These are phyloP conservation scores for Botrytis aclada DNA, from an alignment of 2,329 filamentous ascomycete genomes.

Conservation along the genomic window DNA sequence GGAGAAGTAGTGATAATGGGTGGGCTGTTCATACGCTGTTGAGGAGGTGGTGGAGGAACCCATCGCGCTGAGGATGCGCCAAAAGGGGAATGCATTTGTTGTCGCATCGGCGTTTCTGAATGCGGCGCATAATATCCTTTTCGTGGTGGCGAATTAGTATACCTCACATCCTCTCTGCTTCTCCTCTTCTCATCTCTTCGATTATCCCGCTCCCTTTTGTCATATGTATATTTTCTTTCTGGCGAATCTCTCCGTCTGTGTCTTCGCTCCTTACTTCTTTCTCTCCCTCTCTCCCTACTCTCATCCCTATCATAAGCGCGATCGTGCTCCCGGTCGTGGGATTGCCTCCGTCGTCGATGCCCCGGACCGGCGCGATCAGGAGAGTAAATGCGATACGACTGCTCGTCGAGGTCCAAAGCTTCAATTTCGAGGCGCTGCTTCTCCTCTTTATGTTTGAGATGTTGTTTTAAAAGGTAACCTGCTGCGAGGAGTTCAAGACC, in stretches of 20 bases:
- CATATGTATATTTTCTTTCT: slow-evolving; percentile 9
- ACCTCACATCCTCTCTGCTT: slow-evolving; percentile 13
- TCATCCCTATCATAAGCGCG: background rate
- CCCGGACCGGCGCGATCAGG: slow-evolving; percentile 14
- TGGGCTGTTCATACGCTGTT: slow-evolving; percentile 7
- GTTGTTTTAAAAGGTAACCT: slow-evolving; percentile 35
- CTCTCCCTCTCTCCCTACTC: background rate
- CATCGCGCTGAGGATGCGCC: slow-evolving; percentile 1
- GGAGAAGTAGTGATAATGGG: slow-evolving; percentile 1
- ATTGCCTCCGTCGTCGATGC: slow-evolving; percentile 13
- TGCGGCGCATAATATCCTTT: slow-evolving; percentile 3
- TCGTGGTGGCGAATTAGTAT: slow-evolving; percentile 1
- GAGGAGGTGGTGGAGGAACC: slow-evolving; percentile 15
- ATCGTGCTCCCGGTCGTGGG: background rate
- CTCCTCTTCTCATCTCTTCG: slow-evolving; percentile 12
- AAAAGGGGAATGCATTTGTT: background rate
- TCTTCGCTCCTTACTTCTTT: slow-evolving; percentile 13
- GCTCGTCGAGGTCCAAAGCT: slow-evolving; percentile 25
- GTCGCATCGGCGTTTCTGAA: background rate
- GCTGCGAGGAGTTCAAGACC: slow-evolving; percentile 36
- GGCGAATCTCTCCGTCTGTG: slow-evolving; percentile 6
- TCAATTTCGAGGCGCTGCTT: slow-evolving; percentile 37
- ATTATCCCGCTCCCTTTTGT: slow-evolving; percentile 3
- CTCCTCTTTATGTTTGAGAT: slow-evolving; percentile 35
- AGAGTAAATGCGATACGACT: slow-evolving; percentile 20